Evolutionary conservation across 257 asterid genomes (phyloP).

Genomic region (Rubia yunnanensis): DNA sequence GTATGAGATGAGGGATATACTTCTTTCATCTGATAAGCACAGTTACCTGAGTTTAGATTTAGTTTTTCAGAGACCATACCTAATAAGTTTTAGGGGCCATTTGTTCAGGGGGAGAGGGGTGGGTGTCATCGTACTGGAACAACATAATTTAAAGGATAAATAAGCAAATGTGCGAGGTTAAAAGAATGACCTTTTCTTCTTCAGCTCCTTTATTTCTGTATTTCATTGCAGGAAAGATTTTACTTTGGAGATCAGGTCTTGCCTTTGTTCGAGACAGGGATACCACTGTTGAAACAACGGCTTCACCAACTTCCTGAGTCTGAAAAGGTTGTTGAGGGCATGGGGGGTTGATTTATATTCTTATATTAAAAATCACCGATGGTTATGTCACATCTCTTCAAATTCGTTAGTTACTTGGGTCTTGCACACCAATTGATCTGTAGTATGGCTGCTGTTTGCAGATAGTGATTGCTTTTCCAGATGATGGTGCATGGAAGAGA

Average conservation of each 20-base stretch:
- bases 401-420: not conserved
- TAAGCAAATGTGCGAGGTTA: not conserved
- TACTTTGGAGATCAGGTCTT: conserved; percentile 79
- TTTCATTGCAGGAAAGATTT: conserved; percentile 71
- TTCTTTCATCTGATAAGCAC: not conserved
- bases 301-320: conserved; percentile 64
- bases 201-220: not conserved
- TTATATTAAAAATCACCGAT: not conserved
- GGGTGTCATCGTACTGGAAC: not conserved
- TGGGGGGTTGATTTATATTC: conserved; percentile 8
- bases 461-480: conserved; percentile 94
- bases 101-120: not conserved
- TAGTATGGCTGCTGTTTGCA: conserved; percentile 21
- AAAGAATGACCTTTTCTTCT: not conserved
- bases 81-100: not conserved
- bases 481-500: conserved; percentile 99
- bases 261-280: conserved; percentile 90
- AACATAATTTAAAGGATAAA: not conserved
- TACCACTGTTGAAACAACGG: conserved; percentile 79
- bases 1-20: not conserved
- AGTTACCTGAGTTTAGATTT: not conserved
- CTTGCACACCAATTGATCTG: not conserved
- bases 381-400: not conserved
- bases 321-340: conserved; percentile 43
- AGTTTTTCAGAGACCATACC: not conserved